Percentiles rank a stretch among this genome's conserved stretches.
Conservation (phyloP, 2,329 filamentous ascomycete species). For the Colletotrichum phormii region DNA sequence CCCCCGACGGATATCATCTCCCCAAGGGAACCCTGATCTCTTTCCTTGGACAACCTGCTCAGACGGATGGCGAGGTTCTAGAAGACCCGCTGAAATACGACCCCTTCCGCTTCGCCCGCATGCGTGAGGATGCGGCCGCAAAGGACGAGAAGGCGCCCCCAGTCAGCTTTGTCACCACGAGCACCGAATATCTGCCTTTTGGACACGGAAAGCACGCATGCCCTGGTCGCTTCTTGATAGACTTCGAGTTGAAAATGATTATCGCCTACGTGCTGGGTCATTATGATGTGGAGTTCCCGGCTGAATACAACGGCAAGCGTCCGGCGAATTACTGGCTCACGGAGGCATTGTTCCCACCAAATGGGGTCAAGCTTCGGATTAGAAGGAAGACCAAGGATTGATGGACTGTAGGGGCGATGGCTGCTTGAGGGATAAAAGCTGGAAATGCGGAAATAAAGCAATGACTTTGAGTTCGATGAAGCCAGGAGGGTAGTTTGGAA, state of each 20-base stretch:
- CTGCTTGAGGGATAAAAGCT: too few relatives aligned
- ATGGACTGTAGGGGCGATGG: background rate
- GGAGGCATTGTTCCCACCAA: conserved; percentile 28
- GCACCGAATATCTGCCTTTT: conserved; percentile 46
- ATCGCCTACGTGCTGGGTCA: conserved; percentile 32
- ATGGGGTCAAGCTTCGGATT: conserved; percentile 24
- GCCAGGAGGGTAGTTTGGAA: background rate
- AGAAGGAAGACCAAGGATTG: background rate
- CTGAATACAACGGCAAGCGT: conserved; percentile 31
- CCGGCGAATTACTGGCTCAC: conserved; percentile 34
- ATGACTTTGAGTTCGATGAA: background rate
- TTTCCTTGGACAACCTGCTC: conserved; percentile 45
- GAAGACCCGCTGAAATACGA: conserved; percentile 52
- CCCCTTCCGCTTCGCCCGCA: conserved; percentile 54
- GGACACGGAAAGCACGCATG: conserved; percentile 50
- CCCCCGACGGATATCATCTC: conserved; percentile 46
- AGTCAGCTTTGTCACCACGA: conserved; percentile 46
- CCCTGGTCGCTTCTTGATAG: conserved; percentile 44
- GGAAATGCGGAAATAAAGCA: background rate
- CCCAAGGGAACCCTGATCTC: conserved; percentile 48
- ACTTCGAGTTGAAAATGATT: conserved; percentile 49
- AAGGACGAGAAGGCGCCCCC: conserved; percentile 37
- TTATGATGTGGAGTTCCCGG: conserved; percentile 35
- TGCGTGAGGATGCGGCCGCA: conserved; percentile 44
- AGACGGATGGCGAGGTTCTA: conserved; percentile 45